Evolutionary conservation across 495 filamentous ascomycete species (phyloP), one percentile per base, ranked within the genome.

Genomic region (Penicillium antarcticum): DNA sequence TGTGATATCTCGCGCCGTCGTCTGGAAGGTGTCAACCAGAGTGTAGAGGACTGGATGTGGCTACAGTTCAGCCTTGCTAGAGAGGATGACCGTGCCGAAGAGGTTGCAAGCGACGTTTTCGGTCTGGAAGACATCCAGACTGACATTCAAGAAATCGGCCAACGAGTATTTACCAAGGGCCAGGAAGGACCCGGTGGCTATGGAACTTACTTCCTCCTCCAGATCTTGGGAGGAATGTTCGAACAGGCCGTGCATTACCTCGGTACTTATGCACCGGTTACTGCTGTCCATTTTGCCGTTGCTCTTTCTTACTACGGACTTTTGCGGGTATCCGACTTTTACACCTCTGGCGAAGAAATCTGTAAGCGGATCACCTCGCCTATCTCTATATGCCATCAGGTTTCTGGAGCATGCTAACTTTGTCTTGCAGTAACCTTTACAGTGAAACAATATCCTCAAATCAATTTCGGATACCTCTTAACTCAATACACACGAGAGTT

Each of bases 401-500:
- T 29, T 21, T 36, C 10, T 40, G 35, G 42, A 32, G 48, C 39
- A 24, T 52, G 48, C 76, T 82, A 61, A 79, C 55, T 16, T 14
- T 29, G 12, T 17, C 31, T 0, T 37, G 26, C 48, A 86, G 82
- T 88, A 10, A 85, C 80, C 16, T 81, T 76, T 53, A 86, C 79
- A 42, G 89, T 88, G n/a, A 86, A 86, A 40, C 80, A 86, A 52
- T 81, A 85, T 45, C 86, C 91, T 13, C 92, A 97, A 61, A 84
- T 99, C 70, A 96, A 91, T 74, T 99, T 99, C 67, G 91, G 87
- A 26, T 83, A 85, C 18, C 88, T 99, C 75, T 73, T 97, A 41
- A 95, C 92, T 23, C 89, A 91, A 62, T 99, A 99, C 72, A 99
- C 95, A 7, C 82, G 86, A 29, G 90, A 96, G 69, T 97, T 97